phyloP scores from a whole-genome alignment of 352 stramenopile genomes.

The Globisporangium lucens region DNA sequence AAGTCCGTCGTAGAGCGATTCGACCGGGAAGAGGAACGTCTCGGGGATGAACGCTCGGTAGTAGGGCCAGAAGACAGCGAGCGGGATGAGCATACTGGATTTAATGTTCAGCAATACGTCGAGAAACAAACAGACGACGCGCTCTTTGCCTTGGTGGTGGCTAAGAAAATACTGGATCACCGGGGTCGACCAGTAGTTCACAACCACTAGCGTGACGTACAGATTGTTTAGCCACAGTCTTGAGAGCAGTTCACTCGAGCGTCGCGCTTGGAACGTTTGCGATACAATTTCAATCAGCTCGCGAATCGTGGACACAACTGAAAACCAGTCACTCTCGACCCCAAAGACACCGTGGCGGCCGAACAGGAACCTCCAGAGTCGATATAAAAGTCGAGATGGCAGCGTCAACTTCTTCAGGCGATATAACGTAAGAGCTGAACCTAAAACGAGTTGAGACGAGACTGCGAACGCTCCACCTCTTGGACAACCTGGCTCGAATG shows the following conservation, averaged over 20 bases:
- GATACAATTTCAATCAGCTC: conserved; percentile 18
- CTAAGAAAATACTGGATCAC: conserved; percentile 16
- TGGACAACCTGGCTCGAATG: neutral
- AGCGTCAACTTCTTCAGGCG: neutral
- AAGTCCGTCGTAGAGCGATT: conserved; percentile 23
- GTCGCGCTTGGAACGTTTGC: conserved; percentile 17
- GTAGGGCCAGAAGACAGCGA: conserved; percentile 28
- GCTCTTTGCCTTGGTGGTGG: conserved; percentile 3
- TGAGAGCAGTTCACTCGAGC: conserved; percentile 13
- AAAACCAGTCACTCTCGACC: conserved; percentile 14
- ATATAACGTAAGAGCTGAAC: neutral
- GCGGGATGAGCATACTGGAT: conserved; percentile 17
- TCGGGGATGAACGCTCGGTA: conserved; percentile 12
- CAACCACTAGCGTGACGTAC: conserved; percentile 1
- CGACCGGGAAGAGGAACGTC: conserved; percentile 17
- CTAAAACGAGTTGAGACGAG: neutral
- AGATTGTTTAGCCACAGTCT: conserved; percentile 7
- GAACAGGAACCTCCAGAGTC: neutral
- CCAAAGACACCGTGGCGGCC: conserved; percentile 7
- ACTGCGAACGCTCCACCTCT: neutral
- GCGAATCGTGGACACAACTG: conserved; percentile 7
- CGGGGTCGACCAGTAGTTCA: conserved; percentile 12
- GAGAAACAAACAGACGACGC: conserved; percentile 16
- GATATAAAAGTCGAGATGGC: neutral
- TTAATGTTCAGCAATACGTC: conserved; percentile 21